Conservation (phyloP, 495 filamentous ascomycete species). For the Aspergillus avenaceus region DNA sequence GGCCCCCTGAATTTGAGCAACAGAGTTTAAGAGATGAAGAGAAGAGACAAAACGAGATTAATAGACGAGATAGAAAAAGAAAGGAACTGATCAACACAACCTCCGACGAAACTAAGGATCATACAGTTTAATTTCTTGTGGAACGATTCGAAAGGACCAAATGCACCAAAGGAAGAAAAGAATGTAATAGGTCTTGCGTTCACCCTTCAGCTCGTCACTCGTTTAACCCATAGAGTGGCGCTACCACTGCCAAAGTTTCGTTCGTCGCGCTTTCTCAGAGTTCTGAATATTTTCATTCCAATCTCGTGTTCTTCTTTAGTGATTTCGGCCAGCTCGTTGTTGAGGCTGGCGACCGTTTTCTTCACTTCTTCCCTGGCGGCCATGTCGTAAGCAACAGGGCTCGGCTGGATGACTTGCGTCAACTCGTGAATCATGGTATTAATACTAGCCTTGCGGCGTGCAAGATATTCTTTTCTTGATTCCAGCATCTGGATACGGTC, state of each 20-base stretch:
- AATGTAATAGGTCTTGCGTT: neutral
- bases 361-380: slow-evolving; percentile 64
- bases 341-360: slow-evolving; percentile 63
- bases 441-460: slow-evolving; percentile 64
- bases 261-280: slow-evolving; percentile 73
- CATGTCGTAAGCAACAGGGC: slow-evolving; percentile 53
- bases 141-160: too few relatives aligned
- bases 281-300: slow-evolving; percentile 75
- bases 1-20: neutral
- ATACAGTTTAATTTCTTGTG: too few relatives aligned
- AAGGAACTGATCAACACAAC: neutral
- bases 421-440: slow-evolving; percentile 68
- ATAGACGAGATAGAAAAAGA: slow-evolving; percentile 2
- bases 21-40: neutral
- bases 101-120: too few relatives aligned
- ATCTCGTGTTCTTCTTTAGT: slow-evolving; percentile 80
- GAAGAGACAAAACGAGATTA: neutral
- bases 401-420: slow-evolving; percentile 56
- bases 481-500: slow-evolving; percentile 66
- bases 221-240: slow-evolving; percentile 76
- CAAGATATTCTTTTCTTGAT: slow-evolving; percentile 60
- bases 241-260: slow-evolving; percentile 65
- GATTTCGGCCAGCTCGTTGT: slow-evolving; percentile 73
- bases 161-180: slow-evolving; percentile 2
- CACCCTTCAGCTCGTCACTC: slow-evolving; percentile 50